Evolutionary conservation across 805 yeast species (phyloP), one percentile per base, ranked within the genome.

Genomic region (Yamadazyma kitorensis): DNA sequence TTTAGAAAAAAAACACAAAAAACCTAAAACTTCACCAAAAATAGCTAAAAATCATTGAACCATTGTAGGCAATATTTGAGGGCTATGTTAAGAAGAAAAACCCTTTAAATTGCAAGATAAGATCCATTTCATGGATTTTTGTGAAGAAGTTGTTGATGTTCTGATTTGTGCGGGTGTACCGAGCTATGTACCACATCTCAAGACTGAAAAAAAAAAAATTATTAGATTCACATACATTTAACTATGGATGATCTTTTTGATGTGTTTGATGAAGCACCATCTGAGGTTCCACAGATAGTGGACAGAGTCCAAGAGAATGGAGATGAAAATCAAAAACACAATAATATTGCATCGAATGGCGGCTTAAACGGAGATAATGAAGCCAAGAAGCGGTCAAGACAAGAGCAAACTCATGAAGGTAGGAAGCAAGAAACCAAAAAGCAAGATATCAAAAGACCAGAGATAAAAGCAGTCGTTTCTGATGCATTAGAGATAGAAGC

Each of bases 401-500:
- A 30, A 45, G 36, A 34, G 6, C 33, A 27, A 28, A 41, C 27
- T 6, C 7, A 26, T 18, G 25, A 29, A 4, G 12, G 20, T 14
- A 16, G 9, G 6, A 10, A 27, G 6, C 22, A 15, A n/a, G 12
- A 27, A 27, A 14, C 17, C 30, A 39, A 32, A 60, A 39, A 36
- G 30, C 32, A 31, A 20, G 41, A 31, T 17, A 29, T 17, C 4
- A 41, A 34, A 16, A 71, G 69, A 39, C 64, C 68, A 11, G 72
- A 68, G 6, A 71, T 76, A 12, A 70, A 72, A 21, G 88, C 95
- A 0, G 79, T 86, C 24, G 95, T 87, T 16, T 84, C 91, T 1
- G 96, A 88, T 59, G 71, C 86, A 4, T 76, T 88, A 32, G 96
- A 87, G 54, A 84, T 85, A 41, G 96, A 87, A 59, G 93, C 96